Conservation (phyloP, 805 yeast species). For the Spathaspora sp. region DNA sequence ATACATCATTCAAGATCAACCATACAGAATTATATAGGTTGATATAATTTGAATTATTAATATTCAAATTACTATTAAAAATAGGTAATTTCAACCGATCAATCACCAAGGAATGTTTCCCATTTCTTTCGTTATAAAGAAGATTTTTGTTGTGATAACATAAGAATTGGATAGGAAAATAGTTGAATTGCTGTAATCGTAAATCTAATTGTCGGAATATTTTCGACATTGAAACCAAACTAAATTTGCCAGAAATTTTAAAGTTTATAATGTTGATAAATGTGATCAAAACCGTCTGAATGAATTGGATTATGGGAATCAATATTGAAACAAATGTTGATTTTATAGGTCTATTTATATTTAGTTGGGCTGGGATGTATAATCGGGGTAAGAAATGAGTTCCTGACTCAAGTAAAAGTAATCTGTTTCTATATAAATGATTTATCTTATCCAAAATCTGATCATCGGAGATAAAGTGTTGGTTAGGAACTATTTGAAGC, state of each 20-base stretch:
- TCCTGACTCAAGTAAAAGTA: background rate
- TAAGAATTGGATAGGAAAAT: slow-evolving; percentile 75
- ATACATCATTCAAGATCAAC: slow-evolving; percentile 79
- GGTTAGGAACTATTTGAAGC: slow-evolving; percentile 5
- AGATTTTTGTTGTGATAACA: slow-evolving; percentile 45
- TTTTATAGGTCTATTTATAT: background rate
- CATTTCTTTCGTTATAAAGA: slow-evolving; percentile 28
- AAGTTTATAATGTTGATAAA: slow-evolving; percentile 4
- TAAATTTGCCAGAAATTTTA: slow-evolving; percentile 13
- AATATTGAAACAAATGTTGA: background rate
- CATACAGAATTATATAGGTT: slow-evolving; percentile 83
- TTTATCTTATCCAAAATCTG: slow-evolving; percentile 30
- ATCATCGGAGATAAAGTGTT: slow-evolving; percentile 25
- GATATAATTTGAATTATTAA: slow-evolving; percentile 55
- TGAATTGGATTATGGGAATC: slow-evolving; percentile 2
- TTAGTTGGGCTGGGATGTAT: background rate
- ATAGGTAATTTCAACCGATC: slow-evolving; percentile 39
- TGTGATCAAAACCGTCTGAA: slow-evolving; percentile 3
- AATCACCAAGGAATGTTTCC: slow-evolving; percentile 30
- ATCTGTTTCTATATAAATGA: slow-evolving; percentile 15
- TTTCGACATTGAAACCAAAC: slow-evolving; percentile 46
- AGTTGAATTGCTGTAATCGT: slow-evolving; percentile 69
- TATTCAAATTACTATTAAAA: slow-evolving; percentile 33
- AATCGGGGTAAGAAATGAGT: background rate
- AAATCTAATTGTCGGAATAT: slow-evolving; percentile 77